These are phyloP conservation scores for Sphagnurus paluster DNA, from an alignment of 1,284 basidiomycete species.

Conservation along the genomic window DNA sequence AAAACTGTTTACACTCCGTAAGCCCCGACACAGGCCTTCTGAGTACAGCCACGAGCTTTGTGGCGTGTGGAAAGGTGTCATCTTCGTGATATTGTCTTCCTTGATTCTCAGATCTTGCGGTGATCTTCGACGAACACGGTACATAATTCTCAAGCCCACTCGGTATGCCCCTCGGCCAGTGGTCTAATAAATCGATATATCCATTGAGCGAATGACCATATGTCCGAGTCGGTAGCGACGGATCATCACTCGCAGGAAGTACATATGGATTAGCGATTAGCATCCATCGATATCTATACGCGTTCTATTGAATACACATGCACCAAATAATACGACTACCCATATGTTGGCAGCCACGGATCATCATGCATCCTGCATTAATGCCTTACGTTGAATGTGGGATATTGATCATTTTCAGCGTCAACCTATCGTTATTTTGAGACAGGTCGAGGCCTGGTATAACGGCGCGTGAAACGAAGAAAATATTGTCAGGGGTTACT, in stretches of 20 bases:
- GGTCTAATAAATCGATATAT: neutral
- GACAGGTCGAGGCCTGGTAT: too few species aligned
- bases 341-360: neutral
- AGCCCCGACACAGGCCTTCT: constrained; percentile 12
- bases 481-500: too few species aligned
- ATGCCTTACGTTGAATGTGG: too few species aligned
- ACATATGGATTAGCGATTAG: neutral
- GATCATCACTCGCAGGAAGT: neutral
- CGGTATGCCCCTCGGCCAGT: neutral
- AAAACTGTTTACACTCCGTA: neutral
- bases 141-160: neutral
- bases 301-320: neutral
- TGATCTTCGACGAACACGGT: constrained; percentile 4
- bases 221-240: neutral
- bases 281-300: neutral
- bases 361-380: neutral
- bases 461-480: too few species aligned
- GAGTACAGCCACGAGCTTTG: constrained; percentile 20
- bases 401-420: too few species aligned
- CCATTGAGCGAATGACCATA: too few species aligned
- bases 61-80: constrained; percentile 17
- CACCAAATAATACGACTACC: neutral
- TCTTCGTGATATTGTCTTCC: constrained; percentile 3
- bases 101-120: neutral
- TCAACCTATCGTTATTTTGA: too few species aligned